Percentiles rank a stretch among this genome's conserved stretches.
These are phyloP conservation scores for Arachis monticola DNA, from an alignment of 331 rosid species.

Conservation along the genomic window DNA sequence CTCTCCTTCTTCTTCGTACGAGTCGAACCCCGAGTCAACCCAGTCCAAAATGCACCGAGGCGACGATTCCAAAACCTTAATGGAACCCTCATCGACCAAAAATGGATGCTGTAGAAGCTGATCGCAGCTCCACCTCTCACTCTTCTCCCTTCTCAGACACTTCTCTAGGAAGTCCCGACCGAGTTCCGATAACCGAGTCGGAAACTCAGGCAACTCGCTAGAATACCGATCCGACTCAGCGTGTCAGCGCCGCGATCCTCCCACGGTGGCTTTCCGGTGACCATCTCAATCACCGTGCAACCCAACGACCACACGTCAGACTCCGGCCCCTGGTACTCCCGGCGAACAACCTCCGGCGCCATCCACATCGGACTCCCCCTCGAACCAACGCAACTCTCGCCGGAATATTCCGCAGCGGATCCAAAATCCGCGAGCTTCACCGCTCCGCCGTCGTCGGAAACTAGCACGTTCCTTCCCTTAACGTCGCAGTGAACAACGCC, in stretches of 20 bases:
- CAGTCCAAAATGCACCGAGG: conserved; percentile 89
- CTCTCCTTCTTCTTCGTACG: conserved; percentile 16
- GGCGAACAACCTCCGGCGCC: conserved; percentile 93
- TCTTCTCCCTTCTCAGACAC: conserved; percentile 65
- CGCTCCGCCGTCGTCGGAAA: conserved; percentile 32
- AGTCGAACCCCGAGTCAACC: conserved; percentile 51
- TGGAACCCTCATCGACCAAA: conserved; percentile 38
- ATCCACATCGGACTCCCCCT: conserved; percentile 99
- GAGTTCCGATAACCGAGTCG: conserved; percentile 60
- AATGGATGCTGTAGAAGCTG: conserved; percentile 87
- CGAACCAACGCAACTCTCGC: background rate
- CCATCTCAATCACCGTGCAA: conserved; percentile 86
- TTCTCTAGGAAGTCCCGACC: conserved; percentile 69
- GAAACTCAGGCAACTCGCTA: conserved; percentile 61
- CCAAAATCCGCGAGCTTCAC: conserved; percentile 88
- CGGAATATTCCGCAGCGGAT: conserved; percentile 45
- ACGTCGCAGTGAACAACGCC: conserved; percentile 90
- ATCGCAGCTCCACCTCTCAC: conserved; percentile 80
- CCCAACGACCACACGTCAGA: conserved; percentile 94
- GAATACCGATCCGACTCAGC: conserved; percentile 67
- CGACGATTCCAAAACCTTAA: conserved; percentile 49
- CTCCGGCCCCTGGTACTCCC: conserved; percentile 79
- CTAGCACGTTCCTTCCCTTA: conserved; percentile 71
- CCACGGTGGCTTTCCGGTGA: conserved; percentile 84
- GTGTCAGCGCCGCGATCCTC: conserved; percentile 64